phyloP scores from a whole-genome alignment of 306 rosid genomes.

The Lupinus albus region DNA sequence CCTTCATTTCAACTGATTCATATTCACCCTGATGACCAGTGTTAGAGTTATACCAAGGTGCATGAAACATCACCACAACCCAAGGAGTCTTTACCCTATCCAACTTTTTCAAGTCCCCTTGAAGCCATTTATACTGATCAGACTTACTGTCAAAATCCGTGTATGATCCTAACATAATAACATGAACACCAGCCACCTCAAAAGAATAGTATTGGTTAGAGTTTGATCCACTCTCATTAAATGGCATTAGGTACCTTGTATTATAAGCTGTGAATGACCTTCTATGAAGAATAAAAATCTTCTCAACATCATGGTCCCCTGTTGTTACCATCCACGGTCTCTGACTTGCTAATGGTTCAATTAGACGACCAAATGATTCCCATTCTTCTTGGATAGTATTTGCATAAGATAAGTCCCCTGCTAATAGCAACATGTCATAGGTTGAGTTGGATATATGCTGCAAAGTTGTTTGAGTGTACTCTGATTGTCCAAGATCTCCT shows the following conservation, averaged over 20 bases:
- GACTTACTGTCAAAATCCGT: conserved; percentile 56
- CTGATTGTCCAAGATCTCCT: conserved; percentile 96
- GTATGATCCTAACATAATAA: conserved; percentile 87
- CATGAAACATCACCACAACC: conserved; percentile 66
- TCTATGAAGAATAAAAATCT: conserved; percentile 43
- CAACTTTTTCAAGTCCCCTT: conserved; percentile 54
- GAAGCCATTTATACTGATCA: conserved; percentile 70
- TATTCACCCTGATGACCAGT: conserved; percentile 69
- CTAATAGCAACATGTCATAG: conserved; percentile 78
- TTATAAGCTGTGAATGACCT: conserved; percentile 71
- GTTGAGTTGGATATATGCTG: conserved; percentile 53
- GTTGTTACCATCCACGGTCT: conserved; percentile 97
- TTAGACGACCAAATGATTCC: conserved; percentile 82
- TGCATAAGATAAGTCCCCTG: conserved; percentile 89
- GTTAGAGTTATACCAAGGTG: conserved; percentile 90
- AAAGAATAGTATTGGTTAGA: conserved; percentile 90
- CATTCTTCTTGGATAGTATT: conserved; percentile 47
- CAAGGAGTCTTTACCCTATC: conserved; percentile 70
- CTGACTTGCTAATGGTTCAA: conserved; percentile 71
- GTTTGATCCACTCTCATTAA: conserved; percentile 61
- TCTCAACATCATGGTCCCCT: conserved; percentile 84
- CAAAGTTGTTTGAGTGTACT: conserved; percentile 70
- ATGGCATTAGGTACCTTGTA: conserved; percentile 86
- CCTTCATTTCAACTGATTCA: conserved; percentile 67
- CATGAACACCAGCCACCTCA: conserved; percentile 70